Base-by-base conservation (phyloP, 1,139 yeast genomes). In the Kodamaea sp. region DNA sequence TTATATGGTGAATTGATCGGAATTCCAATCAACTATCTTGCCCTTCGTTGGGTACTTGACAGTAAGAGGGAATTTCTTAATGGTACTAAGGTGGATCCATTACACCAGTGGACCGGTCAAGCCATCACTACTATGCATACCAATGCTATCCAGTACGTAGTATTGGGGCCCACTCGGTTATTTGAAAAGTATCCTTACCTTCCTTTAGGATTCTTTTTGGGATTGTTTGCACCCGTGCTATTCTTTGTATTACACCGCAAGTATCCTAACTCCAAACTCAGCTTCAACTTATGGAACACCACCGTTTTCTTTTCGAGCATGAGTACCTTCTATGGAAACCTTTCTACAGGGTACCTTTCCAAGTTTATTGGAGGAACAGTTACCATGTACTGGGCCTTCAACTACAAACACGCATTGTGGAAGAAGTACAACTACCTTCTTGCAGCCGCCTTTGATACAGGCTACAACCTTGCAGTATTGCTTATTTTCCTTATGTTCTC, bases 41-140 rank as follows among this genome's bases (percentile, higher is more conserved):
- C 76, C 1, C 51, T 72, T 28, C 55, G 64, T 32, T 73, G 78
- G 77, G 73, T 72, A 10, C 43, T 73, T 24, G 42, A 44, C 3
- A 53, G 66, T 16, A 73, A 73, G 41, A 41, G 59, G 31, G 67
- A 60, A 3, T 73, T 48, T 37, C 50, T 73, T 26, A 50, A 50
- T n/a, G 78, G 78, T 1, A 42, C 50, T 2, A 48, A 51, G 26
- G 48, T 40, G 1, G 78, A 73, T 42, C 75, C 76, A 0, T 50
- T 72, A 18, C 72, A 70, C 42, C 78, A 73, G 47, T 74, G 78
- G 78, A 72, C 78, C 1, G 78, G 76, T 4, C 78, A 73, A 42
- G 46, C 57, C 5, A 59, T 73, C 20, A 57, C 61, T 22, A 52
- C 60, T 11, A 61, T 59, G 38, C 71, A 72, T 43, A 67, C 76